Evolutionary conservation across 176 grass and related monocot genomes (phyloP).

Genomic region (Ensete ventricosum): DNA sequence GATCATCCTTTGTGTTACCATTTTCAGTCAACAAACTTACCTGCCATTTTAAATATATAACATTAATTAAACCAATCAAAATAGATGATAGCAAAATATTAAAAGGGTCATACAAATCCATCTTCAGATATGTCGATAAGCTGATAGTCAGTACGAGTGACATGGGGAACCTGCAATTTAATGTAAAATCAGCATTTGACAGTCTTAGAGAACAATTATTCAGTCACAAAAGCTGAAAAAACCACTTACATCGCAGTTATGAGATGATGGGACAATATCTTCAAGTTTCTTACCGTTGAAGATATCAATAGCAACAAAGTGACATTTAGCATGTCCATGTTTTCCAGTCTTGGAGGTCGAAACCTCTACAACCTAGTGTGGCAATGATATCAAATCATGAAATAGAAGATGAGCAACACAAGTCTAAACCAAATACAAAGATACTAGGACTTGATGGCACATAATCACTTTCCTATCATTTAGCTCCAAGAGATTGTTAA

Average conservation of each 20-base stretch:
- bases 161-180: slow-evolving; percentile 39
- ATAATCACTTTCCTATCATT: too few species aligned
- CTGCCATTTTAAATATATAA: slow-evolving; percentile 1
- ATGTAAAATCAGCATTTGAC: background rate
- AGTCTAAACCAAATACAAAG: background rate
- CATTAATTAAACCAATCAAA: background rate
- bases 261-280: slow-evolving; percentile 53
- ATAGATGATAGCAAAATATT: background rate
- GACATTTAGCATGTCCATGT: slow-evolving; percentile 45
- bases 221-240: background rate
- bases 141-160: slow-evolving; percentile 43
- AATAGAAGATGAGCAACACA: background rate
- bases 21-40: slow-evolving; percentile 42
- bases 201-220: background rate
- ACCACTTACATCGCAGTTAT: slow-evolving; percentile 50
- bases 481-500: too few species aligned
- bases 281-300: slow-evolving; percentile 44
- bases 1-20: slow-evolving; percentile 45
- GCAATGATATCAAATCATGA: background rate
- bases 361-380: slow-evolving; percentile 36
- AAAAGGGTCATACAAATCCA: slow-evolving; percentile 43
- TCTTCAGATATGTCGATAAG: slow-evolving; percentile 60
- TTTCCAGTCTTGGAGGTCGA: slow-evolving; percentile 57
- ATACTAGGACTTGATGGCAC: too few species aligned
- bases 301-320: slow-evolving; percentile 47